Evolutionary conservation across 305 asterid species (phyloP).

Genomic region (Andrographis paniculata): DNA sequence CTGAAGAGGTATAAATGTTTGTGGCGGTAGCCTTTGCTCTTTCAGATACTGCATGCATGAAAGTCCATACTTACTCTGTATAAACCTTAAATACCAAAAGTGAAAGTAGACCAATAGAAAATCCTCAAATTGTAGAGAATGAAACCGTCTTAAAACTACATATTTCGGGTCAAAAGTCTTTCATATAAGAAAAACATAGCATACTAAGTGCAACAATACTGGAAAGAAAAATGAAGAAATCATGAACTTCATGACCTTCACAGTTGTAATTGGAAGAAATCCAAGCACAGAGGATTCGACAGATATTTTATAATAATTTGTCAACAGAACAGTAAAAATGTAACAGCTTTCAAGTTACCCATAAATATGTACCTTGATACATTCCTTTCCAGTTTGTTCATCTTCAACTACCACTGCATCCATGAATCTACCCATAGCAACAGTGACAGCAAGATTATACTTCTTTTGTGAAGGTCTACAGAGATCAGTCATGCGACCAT

Average conservation of each 20-base stretch:
- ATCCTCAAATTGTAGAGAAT: not conserved
- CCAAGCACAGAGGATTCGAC: no score
- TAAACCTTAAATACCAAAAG: slow-evolving; percentile 1
- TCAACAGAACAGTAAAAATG: not conserved
- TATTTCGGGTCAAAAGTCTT: no score
- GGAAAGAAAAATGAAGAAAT: no score
- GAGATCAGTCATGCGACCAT: slow-evolving; percentile 99
- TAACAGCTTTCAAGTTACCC: slow-evolving; percentile 15
- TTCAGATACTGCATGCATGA: slow-evolving; percentile 74
- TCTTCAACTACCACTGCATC: slow-evolving; percentile 98
- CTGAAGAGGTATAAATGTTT: slow-evolving; percentile 92
- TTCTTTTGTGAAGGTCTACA: slow-evolving; percentile 93
- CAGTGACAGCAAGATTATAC: slow-evolving; percentile 97
- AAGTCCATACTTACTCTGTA: slow-evolving; percentile 5
- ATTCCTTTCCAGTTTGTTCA: slow-evolving; percentile 94
- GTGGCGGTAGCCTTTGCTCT: slow-evolving; percentile 99
- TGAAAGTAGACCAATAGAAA: slow-evolving; percentile 11
- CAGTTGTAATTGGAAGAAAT: no score
- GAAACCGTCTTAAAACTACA: not conserved
- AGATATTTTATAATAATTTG: not conserved
- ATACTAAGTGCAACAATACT: no score
- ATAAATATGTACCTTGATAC: slow-evolving; percentile 66
- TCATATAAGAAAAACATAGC: no score
- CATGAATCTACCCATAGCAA: slow-evolving; percentile 99
- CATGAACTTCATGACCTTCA: no score